Evolutionary conservation across 768 basidiomycete species (phyloP).

Genomic region (Tylopilus subfusipes): DNA sequence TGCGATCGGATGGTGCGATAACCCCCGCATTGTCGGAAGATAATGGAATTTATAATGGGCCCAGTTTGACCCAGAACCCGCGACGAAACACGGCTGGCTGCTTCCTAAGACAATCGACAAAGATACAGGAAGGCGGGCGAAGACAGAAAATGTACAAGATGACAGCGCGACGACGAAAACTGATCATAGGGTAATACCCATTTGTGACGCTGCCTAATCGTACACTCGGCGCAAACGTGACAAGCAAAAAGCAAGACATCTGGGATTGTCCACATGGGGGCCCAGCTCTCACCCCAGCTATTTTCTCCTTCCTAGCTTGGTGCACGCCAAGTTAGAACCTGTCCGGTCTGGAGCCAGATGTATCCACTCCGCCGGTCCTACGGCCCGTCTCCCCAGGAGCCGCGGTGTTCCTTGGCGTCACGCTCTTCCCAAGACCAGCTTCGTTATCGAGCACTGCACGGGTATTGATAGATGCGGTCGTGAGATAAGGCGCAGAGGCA

Average conservation of each 20-base stretch:
- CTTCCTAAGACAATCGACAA: not conserved
- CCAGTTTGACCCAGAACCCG: not conserved
- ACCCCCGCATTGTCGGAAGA: conserved; percentile 14
- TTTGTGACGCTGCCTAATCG: conserved; percentile 14
- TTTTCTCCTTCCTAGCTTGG: conserved; percentile 50
- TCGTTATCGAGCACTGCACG: conserved; percentile 37
- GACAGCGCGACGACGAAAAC: not conserved
- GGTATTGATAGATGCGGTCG: conserved; percentile 43
- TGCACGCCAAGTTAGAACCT: conserved; percentile 44
- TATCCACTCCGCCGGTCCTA: conserved; percentile 45
- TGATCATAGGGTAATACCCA: not conserved
- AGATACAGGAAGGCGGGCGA: not conserved
- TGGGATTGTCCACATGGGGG: not conserved
- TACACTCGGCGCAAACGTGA: conserved; percentile 21
- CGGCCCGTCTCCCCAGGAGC: conserved; percentile 47
- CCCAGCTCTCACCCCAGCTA: conserved; percentile 1
- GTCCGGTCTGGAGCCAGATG: conserved; percentile 35
- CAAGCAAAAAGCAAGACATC: conserved; percentile 3
- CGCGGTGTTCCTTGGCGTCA: conserved; percentile 39
- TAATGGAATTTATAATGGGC: conserved; percentile 24
- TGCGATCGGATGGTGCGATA: conserved; percentile 10
- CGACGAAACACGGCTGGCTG: not conserved
- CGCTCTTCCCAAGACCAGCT: conserved; percentile 46
- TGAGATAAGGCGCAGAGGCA: conserved; percentile 44
- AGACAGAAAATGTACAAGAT: conserved; percentile 13